Base-by-base conservation (phyloP, 805 yeast species). In the Zygoascus ofunaensis region DNA sequence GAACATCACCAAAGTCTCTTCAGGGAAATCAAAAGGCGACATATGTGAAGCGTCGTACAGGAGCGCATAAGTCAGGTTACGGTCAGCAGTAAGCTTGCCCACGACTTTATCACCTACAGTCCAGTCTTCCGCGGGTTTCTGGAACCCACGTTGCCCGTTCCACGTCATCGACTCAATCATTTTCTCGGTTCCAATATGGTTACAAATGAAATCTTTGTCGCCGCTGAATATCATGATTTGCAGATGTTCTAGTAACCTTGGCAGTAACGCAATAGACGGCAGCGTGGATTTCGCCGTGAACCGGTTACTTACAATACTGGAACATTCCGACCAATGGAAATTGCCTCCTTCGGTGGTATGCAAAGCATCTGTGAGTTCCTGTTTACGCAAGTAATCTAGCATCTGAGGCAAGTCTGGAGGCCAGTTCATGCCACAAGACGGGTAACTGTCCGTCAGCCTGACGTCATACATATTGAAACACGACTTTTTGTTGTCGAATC, bases 401-500 rank as follows among this genome's bases (percentile, higher is more conserved):
- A 81, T 76, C 23, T 57, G 44, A 1, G 56, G 62, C 48, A 82
- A 66, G 46, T 72, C 80, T 17, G 72, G 72, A 0, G 98, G 98
- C 97, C 97, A 92, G 60, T 82, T 81, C 76, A 77, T 71, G 4
- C 97, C 97, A 64, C 98, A 92, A 0, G 82, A 65, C 0, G 97
- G 97, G 54, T 70, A 86, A 0, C 78, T 63, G 59, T 87, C 96
- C 32, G 64, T 68, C 43, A 82, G 64, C 32, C 82, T 73, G 44
- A 76, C 75, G 60, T 92, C 95, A 60, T 92, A 90, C 73, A 87
- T 78, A 63, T 92, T 92, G 55, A 76, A 53, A 60, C 98, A 90
- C 46, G 55, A 70, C 52, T n/a, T 55, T 46, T 26, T 51, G n/a
- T 43, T 46, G 4, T 43, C 47, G 22, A 42, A 43, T 3, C 45